Evolutionary conservation across 169 alveolate species (phyloP).

Genomic region (Babesia divergens): DNA sequence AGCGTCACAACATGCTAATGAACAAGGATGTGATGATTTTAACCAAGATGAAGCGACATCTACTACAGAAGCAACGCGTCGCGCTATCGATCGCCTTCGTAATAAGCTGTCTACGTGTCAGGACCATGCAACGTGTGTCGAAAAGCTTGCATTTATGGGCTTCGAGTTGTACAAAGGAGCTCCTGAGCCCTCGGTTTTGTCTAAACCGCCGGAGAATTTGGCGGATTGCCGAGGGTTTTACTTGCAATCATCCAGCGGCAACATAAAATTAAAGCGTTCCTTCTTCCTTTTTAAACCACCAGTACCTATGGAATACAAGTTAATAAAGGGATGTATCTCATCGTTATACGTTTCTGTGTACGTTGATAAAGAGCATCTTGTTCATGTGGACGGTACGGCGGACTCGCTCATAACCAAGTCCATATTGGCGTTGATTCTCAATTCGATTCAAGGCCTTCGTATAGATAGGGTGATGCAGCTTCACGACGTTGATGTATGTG

Average conservation of each 20-base stretch:
- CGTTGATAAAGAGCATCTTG: conserved; percentile 12
- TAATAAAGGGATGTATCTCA: conserved; percentile 40
- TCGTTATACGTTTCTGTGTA: conserved; percentile 33
- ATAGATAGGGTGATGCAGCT: background rate
- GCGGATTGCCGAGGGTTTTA: background rate
- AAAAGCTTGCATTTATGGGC: conserved; percentile 16
- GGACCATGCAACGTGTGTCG: background rate
- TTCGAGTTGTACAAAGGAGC: conserved; percentile 5
- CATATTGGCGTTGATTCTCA: conserved; percentile 33
- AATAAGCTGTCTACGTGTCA: background rate
- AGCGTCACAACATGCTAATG: no score
- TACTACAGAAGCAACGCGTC: no score
- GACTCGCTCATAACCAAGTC: conserved; percentile 51
- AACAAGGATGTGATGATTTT: no score
- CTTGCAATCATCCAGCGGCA: background rate
- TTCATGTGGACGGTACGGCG: conserved; percentile 58
- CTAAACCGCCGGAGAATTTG: conserved; percentile 12
- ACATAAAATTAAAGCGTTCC: background rate
- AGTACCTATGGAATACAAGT: conserved; percentile 1
- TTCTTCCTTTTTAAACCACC: conserved; percentile 32
- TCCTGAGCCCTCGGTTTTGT: conserved; percentile 20
- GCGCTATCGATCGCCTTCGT: no score
- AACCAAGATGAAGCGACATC: no score
- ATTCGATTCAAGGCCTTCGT: background rate
- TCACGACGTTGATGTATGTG: background rate